A percentile compares a stretch with the other conserved stretches of the same genome.
Evolutionary conservation across 805 yeast species (phyloP).

Genomic region (Jamesozyma lodderae): DNA sequence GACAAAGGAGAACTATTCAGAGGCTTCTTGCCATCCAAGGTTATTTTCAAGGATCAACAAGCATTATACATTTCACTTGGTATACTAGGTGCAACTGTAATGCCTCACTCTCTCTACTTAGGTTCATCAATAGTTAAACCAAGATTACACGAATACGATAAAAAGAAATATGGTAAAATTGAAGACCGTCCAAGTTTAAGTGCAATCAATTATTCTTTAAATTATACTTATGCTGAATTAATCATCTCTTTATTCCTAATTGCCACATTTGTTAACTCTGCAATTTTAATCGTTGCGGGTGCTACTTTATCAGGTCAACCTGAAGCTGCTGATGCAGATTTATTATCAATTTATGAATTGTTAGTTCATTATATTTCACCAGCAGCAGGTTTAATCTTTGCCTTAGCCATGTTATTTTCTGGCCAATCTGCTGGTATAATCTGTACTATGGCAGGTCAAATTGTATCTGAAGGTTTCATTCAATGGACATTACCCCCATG

Average conservation of each 20-base stretch:
- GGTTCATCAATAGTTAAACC: conserved; percentile 88
- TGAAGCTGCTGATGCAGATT: conserved; percentile 68
- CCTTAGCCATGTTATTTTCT: conserved; percentile 75
- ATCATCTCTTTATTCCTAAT: conserved; percentile 75
- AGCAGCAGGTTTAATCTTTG: conserved; percentile 83
- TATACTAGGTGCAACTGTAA: conserved; percentile 86
- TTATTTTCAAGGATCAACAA: conserved; percentile 50
- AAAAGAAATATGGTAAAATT: conserved; percentile 40
- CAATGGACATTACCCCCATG: conserved; percentile 77
- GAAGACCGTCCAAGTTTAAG: conserved; percentile 63
- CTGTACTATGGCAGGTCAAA: conserved; percentile 88
- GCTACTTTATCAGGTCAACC: conserved; percentile 64
- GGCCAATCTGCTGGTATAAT: conserved; percentile 96
- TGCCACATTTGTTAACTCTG: conserved; percentile 86
- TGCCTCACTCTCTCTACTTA: conserved; percentile 83
- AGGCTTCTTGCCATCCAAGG: conserved; percentile 67
- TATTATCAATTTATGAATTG: conserved; percentile 69
- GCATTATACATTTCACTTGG: conserved; percentile 75
- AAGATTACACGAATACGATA: conserved; percentile 66
- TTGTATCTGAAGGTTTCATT: conserved; percentile 85
- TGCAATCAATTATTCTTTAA: conserved; percentile 73
- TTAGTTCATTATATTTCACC: conserved; percentile 63
- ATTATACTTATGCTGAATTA: conserved; percentile 73
- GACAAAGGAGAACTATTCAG: conserved; percentile 42
- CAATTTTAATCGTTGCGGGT: conserved; percentile 86